Evolutionary conservation across 148 eudicot genomes (phyloP), one percentile per base, ranked within the genome.

Genomic region (Arbutus unedo): DNA sequence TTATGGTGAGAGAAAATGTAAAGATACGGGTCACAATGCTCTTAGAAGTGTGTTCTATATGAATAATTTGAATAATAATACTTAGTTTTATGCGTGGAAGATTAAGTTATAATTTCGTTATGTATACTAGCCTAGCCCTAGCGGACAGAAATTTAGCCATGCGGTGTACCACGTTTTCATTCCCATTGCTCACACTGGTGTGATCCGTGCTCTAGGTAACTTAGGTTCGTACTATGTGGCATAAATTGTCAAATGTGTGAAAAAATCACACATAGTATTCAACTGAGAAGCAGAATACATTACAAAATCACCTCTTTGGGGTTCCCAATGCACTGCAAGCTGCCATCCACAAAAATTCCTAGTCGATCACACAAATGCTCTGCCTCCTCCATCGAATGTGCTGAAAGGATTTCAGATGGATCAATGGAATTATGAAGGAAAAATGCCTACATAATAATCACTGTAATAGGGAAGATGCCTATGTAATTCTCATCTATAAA

Each of bases 351-450:
- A 74, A 93, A 95, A 76, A 95, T 93, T 80, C 98, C 98, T 64
- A 95, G 85, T 56, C 98, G 88, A 79, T 93, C 98, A 87, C 98
- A 95, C 43, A 95, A 87, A 83, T 89, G 94, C 86, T 95, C 98
- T 31, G 98, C 98, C 86, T 95, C 98, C 86, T 95, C 98, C 98
- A 95, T 95, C 6, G 98, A 95, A 87, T 93, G 98, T 1, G 98
- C 97, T 95, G 91, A 81, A 84, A 84, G 8, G 21, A 79, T 84
- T 77, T 80, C 18, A 47, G 55, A 15, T 16, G 56, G 55, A 55
- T 82, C 74, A 84, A 57, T 74, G 68, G 55, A 5, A 76, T 18
- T 60, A 68, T 47, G 2, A 21, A 54, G 45, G 21, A 70, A 68
- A 5, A 19, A 41, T n/a, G 23, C 48, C 48, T 31, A 68, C 19